Evolutionary conservation across 1,139 yeast species (phyloP), one percentile per base, ranked within the genome.

Genomic region (Pichia sp.): DNA sequence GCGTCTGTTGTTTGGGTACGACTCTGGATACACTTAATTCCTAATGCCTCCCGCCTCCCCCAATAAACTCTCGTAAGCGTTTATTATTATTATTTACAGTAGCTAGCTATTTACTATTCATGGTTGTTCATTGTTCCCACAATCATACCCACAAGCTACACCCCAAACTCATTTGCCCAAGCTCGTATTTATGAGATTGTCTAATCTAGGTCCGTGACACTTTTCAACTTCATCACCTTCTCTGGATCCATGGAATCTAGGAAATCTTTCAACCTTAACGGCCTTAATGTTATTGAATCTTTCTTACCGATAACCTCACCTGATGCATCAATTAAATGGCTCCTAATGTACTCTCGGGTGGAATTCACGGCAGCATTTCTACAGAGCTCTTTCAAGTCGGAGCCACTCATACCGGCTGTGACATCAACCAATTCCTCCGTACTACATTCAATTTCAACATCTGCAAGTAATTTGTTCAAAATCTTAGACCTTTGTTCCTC

Each of bases 291-390:
- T 29, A 60, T 51, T 26, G 65, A 58, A 11, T 55, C 55, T 19
- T 53, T 50, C 3, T 45, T 42, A 22, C 52, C 6, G 12, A 58
- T 52, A 33, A 65, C 58, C 46, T 67, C 67, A 10, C 77, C 76
- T 37, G 66, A 62, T 6, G 20, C 22, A 27, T 29, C 27, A 43
- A 63, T 62, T 32, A 66, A 60, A 44, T 63, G 56, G 46, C 62
- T 46, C 45, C 75, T 67, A 33, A 88, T 83, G 53, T 76, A 86
- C 55, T 88, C 96, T 49, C 95, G 69, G 55, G 91, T 88, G 0
- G 96, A 87, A 45, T 71, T 72, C 63, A 88, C 74, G 1, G 95
- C 96, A 0, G 98, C 98, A 51, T 86, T 94, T 41, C 98, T 72
- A 55, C 96, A 86, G 37, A 86, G 64, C 55, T 91, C 98, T 49